Base-by-base conservation (phyloP, 805 yeast genomes). In the Candida schatavii region DNA sequence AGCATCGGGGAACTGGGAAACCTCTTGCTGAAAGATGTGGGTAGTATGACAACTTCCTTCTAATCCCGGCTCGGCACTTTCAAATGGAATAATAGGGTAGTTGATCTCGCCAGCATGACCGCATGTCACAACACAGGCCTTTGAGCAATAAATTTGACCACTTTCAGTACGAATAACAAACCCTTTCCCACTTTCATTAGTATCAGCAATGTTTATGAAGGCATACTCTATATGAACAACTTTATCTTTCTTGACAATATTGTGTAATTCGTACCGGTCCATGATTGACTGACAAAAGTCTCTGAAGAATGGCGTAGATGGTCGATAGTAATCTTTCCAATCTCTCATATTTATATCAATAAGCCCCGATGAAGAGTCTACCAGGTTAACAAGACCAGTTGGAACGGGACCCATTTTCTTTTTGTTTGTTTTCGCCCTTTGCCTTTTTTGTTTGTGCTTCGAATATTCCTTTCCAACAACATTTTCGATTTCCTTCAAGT, bases 381-480 rank as follows among this genome's bases (percentile, higher is more conserved):
- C 5, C 14, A n/a, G 18, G 15, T 31, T 7, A 15, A 11, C 18
- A 13, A 14, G n/a, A 5, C 23, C 4, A 29, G 23, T 45, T 2
- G 59, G 61, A 2, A 54, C 38, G 0, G 65, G 59, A 26, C 22
- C 26, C 30, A 44, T 50, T 4, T 37, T 42, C 39, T 27, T 38
- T 20, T 35, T 43, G 20, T 46, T 42, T 28, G 40, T 27, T 25
- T 50, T 41, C 47, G 42, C 54, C 57, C 42, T 52, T 52, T 7
- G 51, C 41, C 61, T 59, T 47, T 69, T 71, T 42, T 55, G 56
- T 44, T 65, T 66, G 45, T 71, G 77, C 46, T 72, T 72, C 11
- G 72, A 64, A 35, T 61, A 57, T 47, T 72, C 77, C 39, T 56
- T 64, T 0, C 77, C 77, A 11, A 72, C 74, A 14, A 71, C 74